Base-by-base conservation (phyloP, 2,329 filamentous ascomycete species). In the Delphinella strobiligena region DNA sequence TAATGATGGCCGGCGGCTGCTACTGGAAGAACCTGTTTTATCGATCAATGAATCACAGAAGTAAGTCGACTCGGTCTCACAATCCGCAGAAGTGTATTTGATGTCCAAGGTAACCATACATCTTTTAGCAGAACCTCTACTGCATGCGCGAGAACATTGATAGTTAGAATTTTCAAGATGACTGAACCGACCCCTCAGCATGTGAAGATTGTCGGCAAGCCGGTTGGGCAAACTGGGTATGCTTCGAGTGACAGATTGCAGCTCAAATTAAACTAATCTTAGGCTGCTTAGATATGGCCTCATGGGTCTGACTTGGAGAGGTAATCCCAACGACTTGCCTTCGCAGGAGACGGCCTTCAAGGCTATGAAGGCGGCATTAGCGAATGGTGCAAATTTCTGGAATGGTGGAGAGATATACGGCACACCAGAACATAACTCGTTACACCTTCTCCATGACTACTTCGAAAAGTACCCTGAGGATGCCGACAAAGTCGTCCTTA, bases 401-500 rank as follows among this genome's bases (percentile, higher is more conserved):
- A 66, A 65, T 39, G 63, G 58, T 33, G 62, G 61, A 38, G 36
- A 14, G 51, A 71, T 81, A 52, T 83, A 83, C 59, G 78, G 78
- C 30, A 61, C 64, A 0, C 54, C 69, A 1, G 63, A 72, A 15
- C 66, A 66, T 50, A 78, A 80, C 60, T 74, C 68, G 2, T 57
- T 79, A 50, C 68, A 71, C 22, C 58, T 82, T 8, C 58, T 82
- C 19, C 68, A 73, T 44, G 62, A 66, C 18, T 82, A 82, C 59
- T 80, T 82, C 51, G 65, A 65, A 22, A 67, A 69, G 44, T 72
- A 81, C 51, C 78, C 79, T 1, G 72, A 78, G 45, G 73, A 81
- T 46, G 75, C 76, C 5, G 62, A 69, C 36, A 74, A 75, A 51
- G 65, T 82, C 8, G 65, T 78, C 9, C 58, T 82, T 34, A 69